Evolutionary conservation across 257 asterid species (phyloP).

Genomic region (Striga asiatica): DNA sequence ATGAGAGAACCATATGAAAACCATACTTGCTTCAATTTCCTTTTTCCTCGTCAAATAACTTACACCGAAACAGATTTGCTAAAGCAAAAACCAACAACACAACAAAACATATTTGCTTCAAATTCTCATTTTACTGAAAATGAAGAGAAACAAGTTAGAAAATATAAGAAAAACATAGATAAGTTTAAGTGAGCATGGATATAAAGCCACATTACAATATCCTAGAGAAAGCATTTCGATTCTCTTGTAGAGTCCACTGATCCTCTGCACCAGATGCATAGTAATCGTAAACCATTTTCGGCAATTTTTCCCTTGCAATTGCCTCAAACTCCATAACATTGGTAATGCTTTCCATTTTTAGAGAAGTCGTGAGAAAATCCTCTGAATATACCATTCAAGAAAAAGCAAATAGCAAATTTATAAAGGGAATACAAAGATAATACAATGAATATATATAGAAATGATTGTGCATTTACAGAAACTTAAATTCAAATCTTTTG

Average conservation of each 20-base stretch:
- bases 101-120: no score
- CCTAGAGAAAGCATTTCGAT: slow-evolving; percentile 49
- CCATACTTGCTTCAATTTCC: no score
- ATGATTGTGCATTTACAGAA: no score
- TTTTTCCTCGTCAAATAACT: no score
- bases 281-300: slow-evolving; percentile 62
- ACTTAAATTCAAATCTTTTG: no score
- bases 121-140: not conserved
- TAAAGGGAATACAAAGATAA: no score
- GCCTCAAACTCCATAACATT: slow-evolving; percentile 57
- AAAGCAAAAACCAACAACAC: no score
- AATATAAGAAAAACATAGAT: no score
- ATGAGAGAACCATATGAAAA: no score
- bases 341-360: slow-evolving; percentile 43
- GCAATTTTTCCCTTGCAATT: slow-evolving; percentile 47
- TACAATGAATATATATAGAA: no score
- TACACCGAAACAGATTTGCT: no score
- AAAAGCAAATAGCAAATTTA: not conserved
- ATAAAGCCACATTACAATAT: slow-evolving; percentile 36
- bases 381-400: not conserved
- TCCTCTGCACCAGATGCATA: slow-evolving; percentile 75
- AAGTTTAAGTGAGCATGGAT: not conserved
- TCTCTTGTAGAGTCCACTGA: slow-evolving; percentile 65
- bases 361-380: slow-evolving; percentile 3
- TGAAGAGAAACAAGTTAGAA: not conserved